Percentiles rank a stretch among this genome's conserved stretches.
These are phyloP conservation scores for Metschnikowia lachancei DNA, from an alignment of 805 yeast species.

Conservation along the genomic window DNA sequence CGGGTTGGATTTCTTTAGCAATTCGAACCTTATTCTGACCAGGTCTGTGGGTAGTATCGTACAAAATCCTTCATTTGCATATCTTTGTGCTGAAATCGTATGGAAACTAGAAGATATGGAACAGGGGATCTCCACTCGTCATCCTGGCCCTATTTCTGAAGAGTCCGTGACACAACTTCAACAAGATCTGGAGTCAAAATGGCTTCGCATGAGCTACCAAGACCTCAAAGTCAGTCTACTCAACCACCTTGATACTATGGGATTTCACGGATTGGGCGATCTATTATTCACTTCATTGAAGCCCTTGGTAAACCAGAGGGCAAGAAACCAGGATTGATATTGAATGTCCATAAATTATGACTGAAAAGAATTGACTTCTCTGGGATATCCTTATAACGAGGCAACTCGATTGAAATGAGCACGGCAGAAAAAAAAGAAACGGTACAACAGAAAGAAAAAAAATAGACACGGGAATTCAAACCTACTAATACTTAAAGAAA, in stretches of 20 bases:
- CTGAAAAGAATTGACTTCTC: too few relatives aligned
- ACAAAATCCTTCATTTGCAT: constrained; percentile 51
- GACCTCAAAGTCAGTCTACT: constrained; percentile 46
- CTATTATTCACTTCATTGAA: constrained; percentile 54
- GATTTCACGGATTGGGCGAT: constrained; percentile 49
- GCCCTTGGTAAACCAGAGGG: constrained; percentile 31
- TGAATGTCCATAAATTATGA: neutral
- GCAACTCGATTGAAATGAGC: too few relatives aligned
- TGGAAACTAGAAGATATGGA: constrained; percentile 46
- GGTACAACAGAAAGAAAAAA: too few relatives aligned
- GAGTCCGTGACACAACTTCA: constrained; percentile 35
- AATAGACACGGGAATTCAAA: too few relatives aligned
- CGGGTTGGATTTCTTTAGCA: constrained; percentile 30
- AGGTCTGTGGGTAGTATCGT: constrained; percentile 42
- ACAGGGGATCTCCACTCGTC: constrained; percentile 33
- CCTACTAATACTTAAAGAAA: too few relatives aligned
- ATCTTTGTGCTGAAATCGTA: constrained; percentile 42
- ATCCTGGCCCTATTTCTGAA: constrained; percentile 54
- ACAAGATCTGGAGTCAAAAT: constrained; percentile 26
- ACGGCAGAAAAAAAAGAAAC: too few relatives aligned
- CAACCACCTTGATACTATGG: constrained; percentile 38
- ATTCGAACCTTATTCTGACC: constrained; percentile 29
- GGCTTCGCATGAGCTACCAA: constrained; percentile 44
- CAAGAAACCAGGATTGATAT: neutral
- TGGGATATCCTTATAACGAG: too few relatives aligned